Base-by-base conservation (phyloP, 495 filamentous ascomycete species). In the Podospora sp. region DNA sequence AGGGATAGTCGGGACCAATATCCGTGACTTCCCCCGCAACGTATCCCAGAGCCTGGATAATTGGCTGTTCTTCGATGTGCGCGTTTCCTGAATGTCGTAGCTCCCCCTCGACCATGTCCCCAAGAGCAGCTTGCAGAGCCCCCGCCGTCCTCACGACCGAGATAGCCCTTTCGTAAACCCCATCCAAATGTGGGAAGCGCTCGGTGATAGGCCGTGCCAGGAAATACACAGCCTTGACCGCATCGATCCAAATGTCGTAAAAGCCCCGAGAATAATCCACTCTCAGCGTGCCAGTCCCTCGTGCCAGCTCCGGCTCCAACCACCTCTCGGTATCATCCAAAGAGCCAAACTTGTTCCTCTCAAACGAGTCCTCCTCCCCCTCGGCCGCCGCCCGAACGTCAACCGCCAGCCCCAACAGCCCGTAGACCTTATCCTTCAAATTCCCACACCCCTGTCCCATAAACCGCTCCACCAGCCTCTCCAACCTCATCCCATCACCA, bases 231-330 rank as follows among this genome's bases (percentile, higher is more conserved):
- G 60, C 68, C 12, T 22, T 36, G 6, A 74, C 62, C 12, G 65
- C 53, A 51, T 68, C 63, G 21, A 20, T 46, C 72, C 72, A 72
- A 18, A 74, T 69, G n/a, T 69, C 69, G 65, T 74, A 71, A 49
- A 69, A 69, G 21, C 24, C 21, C 25, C 65, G 58, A 20, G 50
- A 24, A 62, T 74, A 74, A 53, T 70, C 65, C 36, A 74, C 66
- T n/a, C n/a, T n/a, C n/a, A n/a, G n/a, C n/a, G n/a, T n/a, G n/a
- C n/a, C n/a, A n/a, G n/a, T n/a, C n/a, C n/a, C n/a, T n/a, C n/a
- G n/a, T n/a, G n/a, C n/a, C n/a, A n/a, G n/a, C n/a, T n/a, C n/a
- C n/a, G n/a, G n/a, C n/a, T n/a, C n/a, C n/a, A n/a, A n/a, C n/a
- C n/a, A n/a, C n/a, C n/a, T n/a, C n/a, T n/a, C n/a, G n/a, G n/a